Base-by-base conservation (phyloP, 441 rosid species). In the Croton laevigatus region DNA sequence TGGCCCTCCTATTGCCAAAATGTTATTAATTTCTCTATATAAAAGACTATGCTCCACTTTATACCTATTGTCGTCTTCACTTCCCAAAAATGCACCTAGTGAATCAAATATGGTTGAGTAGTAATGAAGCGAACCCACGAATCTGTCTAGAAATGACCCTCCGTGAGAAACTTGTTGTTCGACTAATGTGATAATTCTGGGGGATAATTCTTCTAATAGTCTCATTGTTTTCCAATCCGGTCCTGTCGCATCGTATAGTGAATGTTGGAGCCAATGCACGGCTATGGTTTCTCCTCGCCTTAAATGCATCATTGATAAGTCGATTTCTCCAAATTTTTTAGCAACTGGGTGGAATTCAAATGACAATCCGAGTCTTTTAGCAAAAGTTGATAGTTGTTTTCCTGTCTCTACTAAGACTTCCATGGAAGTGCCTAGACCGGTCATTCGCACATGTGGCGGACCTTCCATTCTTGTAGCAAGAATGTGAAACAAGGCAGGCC, bases 401-500 rank as follows among this genome's bases (percentile, higher is more conserved):
- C 91, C 94, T 0, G 94, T 89, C 70, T 85, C 94, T 1, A 54
- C 54, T 0, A 89, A 75, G 13, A 83, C 68, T 32, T 85, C 91
- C 79, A 82, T 75, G 11, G 89, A 84, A 46, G 82, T 53, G 0
- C 91, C 94, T 70, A 87, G 40, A 1, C 87, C 94, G 0, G 94
- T 89, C 91, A 87, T 79, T 62, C 85, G 77, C 2, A 89, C 69
- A 9, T 73, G 81, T 0, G 89, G 94, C 0, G 91, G 85, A 23
- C 94, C 94, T 70, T 85, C 91, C 0, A 65, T 73, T 37, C 94
- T 81, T 6, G 88, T 84, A 11, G 89, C 86, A 0, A 89, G 75
- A 83, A 89, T 87, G 77, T 89, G 94, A 65, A 89, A 87, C 5
- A 89, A 68, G 6, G 89, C 89, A 8, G 91, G 94, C 94, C 94